These are phyloP conservation scores for Aphanomyces astaci DNA, from an alignment of 352 stramenopile species.

Conservation along the genomic window DNA sequence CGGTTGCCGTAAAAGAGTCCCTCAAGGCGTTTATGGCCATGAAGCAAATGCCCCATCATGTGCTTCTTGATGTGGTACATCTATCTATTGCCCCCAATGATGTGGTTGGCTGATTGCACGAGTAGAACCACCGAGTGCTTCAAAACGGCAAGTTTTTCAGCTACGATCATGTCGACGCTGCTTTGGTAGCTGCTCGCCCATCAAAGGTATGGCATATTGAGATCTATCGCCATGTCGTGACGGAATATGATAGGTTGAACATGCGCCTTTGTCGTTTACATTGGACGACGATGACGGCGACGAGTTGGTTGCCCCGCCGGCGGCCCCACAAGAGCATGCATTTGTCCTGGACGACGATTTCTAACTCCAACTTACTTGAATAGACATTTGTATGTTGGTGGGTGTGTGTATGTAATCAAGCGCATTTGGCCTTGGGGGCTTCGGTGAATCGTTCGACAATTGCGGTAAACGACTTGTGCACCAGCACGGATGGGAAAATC, in stretches of 20 bases:
- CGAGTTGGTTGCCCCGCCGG: not conserved
- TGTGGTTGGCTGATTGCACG: not conserved
- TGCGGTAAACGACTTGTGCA: conserved; percentile 1
- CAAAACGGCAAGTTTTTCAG: conserved; percentile 1
- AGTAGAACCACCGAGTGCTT: not conserved
- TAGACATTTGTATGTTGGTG: no score
- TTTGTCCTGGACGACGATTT: conserved; percentile 18
- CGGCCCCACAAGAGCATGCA: not conserved
- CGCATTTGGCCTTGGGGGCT: conserved; percentile 1
- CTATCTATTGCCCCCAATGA: not conserved
- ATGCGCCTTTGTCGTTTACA: not conserved
- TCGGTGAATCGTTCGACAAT: not conserved
- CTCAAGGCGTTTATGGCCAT: conserved; percentile 2
- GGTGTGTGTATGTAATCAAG: not conserved
- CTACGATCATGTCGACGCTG: not conserved
- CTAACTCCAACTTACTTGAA: not conserved
- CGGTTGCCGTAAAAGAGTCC: not conserved
- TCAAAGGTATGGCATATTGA: not conserved
- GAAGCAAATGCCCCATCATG: not conserved
- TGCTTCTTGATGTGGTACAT: not conserved
- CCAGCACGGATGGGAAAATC: conserved; percentile 11
- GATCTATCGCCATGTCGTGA: not conserved
- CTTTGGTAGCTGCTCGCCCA: not conserved
- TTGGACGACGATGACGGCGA: not conserved
- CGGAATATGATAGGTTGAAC: not conserved